Evolutionary conservation across 2,329 filamentous ascomycete species (phyloP), one percentile per base, ranked within the genome.

Genomic region (Phialophora tarda): DNA sequence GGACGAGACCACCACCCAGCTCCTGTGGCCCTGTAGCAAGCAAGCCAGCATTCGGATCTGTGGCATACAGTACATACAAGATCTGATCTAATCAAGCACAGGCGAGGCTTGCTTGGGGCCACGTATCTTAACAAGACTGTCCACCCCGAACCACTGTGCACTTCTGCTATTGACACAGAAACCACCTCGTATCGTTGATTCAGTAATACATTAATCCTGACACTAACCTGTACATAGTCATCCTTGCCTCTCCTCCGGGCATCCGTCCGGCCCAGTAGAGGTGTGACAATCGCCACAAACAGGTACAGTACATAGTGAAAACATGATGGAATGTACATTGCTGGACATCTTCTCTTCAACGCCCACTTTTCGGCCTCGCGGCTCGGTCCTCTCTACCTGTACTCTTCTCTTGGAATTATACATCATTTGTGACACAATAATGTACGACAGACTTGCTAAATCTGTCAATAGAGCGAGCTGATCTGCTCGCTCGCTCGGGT

Each of bases 341-440:
- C 41, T 50, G 11, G 32, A 61, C 48, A 53, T 54, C 44, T 53
- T 54, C 24, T 38, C n/a, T 56, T 34, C 59, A 61, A 54, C 47
- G 30, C 23, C 38, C 59, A 28, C 59, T 44, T 50, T 61, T 61
- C 30, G 48, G 59, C 59, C 59, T 61, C 34, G 59, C 59, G 59
- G 59, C 59, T 48, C 48, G 8, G 24, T 28, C 10, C 21, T 51
- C 48, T 28, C 21, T 50, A 41, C 47, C 28, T 53, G 30, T 60
- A 32, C 30, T 21, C 34, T 26, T 12, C 12, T 30, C 6, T 17
- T 24, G n/a, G 14, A 51, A 17, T 17, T 41, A 61, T 61, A 54
- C 34, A 61, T 38, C 48, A 14, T 10, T 28, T 30, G 53, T 41
- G 30, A 44, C 38, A 61, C 30, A 54, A 53, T 47, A n/a, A 32